Percentiles rank a stretch among this genome's conserved stretches.
These are phyloP conservation scores for Phaeomoniella chlamydospora DNA, from an alignment of 2,329 filamentous ascomycete species.

Conservation along the genomic window DNA sequence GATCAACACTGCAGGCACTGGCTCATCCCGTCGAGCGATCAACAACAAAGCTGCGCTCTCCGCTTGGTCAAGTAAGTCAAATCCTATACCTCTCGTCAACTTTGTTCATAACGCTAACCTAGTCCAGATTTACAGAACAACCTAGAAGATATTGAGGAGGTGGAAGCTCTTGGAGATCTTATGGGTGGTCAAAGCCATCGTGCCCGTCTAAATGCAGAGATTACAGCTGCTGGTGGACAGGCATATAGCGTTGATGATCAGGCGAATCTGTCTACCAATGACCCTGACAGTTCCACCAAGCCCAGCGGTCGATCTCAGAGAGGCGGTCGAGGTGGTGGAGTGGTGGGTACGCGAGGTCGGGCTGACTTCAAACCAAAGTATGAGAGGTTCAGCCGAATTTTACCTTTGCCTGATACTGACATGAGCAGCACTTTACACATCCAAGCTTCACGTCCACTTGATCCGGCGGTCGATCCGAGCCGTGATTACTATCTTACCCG, in stretches of 20 bases:
- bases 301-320: neutral
- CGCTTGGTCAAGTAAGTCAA: neutral
- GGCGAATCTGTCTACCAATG: neutral
- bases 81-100: neutral
- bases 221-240: neutral
- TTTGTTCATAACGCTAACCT: too few relatives aligned
- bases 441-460: constrained; percentile 3
- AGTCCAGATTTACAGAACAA: neutral
- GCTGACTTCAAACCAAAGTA: neutral
- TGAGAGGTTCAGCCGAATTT: neutral
- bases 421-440: neutral
- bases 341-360: neutral
- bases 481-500: constrained; percentile 1
- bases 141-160: neutral
- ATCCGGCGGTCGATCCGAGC: constrained; percentile 11
- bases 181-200: neutral
- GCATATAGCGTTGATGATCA: too few relatives aligned
- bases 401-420: neutral
- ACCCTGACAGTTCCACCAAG: neutral
- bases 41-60: neutral
- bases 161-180: neutral
- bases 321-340: neutral
- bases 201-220: neutral
- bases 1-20: neutral
- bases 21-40: neutral